A percentile compares a stretch with the other conserved stretches of the same genome.
Evolutionary conservation across 2,329 filamentous ascomycete genomes (phyloP).

Genomic region (Trichoderma gracile): DNA sequence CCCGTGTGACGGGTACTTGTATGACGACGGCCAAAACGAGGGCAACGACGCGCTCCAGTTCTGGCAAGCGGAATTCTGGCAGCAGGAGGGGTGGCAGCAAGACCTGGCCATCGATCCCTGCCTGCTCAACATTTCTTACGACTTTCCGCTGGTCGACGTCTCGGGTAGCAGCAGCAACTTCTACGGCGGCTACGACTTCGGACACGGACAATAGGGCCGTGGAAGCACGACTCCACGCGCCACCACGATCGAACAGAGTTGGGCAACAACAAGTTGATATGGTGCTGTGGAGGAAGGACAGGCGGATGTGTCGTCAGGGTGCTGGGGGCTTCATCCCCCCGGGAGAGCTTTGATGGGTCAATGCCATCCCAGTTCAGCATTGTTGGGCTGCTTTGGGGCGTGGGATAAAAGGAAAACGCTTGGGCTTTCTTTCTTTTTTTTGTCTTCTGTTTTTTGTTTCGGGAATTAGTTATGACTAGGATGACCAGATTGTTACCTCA

Average conservation of each 20-base stretch:
- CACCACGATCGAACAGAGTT: neutral
- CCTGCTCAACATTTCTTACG: neutral
- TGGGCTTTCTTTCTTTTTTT: neutral
- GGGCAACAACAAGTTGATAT: neutral
- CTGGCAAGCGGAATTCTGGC: neutral
- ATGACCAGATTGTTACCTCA: slow-evolving; percentile 15
- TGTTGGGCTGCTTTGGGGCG: neutral
- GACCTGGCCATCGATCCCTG: neutral
- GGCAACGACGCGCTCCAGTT: neutral
- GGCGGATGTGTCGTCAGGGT: neutral
- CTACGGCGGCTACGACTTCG: neutral
- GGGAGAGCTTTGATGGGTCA: neutral
- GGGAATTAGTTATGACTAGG: slow-evolving; percentile 2
- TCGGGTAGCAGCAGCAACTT: neutral
- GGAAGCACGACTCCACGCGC: neutral
- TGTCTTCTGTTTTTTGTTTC: neutral
- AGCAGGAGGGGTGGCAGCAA: neutral
- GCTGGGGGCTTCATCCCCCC: too few species aligned
- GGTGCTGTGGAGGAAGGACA: neutral
- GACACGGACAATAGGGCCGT: neutral
- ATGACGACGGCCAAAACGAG: neutral
- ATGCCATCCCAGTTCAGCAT: neutral
- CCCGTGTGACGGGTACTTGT: neutral
- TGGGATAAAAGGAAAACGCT: neutral
- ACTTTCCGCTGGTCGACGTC: neutral